Evolutionary conservation across 768 basidiomycete genomes (phyloP), one percentile per base, ranked within the genome.

Genomic region (Suillus brevipes): DNA sequence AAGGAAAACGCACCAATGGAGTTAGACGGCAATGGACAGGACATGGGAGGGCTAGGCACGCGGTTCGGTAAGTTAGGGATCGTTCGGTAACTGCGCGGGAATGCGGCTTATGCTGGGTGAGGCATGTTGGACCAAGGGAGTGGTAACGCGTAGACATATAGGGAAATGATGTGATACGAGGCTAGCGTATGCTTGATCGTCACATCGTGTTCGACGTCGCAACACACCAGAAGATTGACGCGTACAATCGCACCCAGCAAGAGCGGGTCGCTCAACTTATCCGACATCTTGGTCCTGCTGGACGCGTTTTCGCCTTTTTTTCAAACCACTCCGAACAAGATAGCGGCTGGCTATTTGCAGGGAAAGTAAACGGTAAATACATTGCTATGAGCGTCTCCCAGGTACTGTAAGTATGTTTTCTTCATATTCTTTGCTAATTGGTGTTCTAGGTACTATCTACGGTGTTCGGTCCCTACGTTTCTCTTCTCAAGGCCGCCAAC

Each of bases 201-300:
- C n/a, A n/a, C n/a, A n/a, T 45, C 7, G 6, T 20, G 0, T 47
- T 47, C n/a, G n/a, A 47, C 4, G 10, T 47, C 20, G 0, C 45
- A 1, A 47, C 4, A n/a, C 45, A 47, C 45, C n/a, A 47, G 45
- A n/a, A 2, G 1, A 47, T 47, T 23, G 0, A 9, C 3, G 4
- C 8, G 3, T 47, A 47, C 9, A 45, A 20, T 8, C 4, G 20
- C n/a, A 4, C 45, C 20, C 9, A 47, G 45, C n/a, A 47, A 4
- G 45, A 10, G 0, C 9, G 3, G 9, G 1, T n/a, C n/a, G 4
- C 0, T 3, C 6, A n/a, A 3, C 1, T 45, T 8, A 45, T n/a
- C 43, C n/a, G 28, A 28, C 43, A 45, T 9, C 45, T 47, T 9
- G 9, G 0, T 1, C 45, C 3, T 12, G 6, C 6, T 2, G n/a